Evolutionary conservation across 768 basidiomycete species (phyloP), one percentile per base, ranked within the genome.

Genomic region (Suillus brevipes): DNA sequence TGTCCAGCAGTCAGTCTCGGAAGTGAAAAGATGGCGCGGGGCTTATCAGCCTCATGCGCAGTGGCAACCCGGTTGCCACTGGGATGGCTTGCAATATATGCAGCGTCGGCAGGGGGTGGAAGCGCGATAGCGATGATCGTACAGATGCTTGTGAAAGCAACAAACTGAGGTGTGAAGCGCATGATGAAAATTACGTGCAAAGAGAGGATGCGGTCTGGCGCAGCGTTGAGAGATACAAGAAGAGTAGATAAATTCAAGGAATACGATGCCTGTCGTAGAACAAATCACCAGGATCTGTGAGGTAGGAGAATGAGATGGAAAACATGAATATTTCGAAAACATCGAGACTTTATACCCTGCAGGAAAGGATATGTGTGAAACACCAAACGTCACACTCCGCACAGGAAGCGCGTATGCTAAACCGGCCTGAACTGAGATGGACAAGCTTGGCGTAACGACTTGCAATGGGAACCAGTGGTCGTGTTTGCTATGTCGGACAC

Each of bases 261-360:
- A 34, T 34, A 55, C 53, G 53, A 34, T 55, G 53, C 53, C 53
- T 36, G 53, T 55, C 52, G 53, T 55, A 6, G 34, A 55, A 55
- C 67, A 68, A 84, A 87, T 82, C 87, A 79, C 86, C 85, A 71
- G 87, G 87, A 86, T 80, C 85, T 72, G 73, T 67, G 67, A 66
- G 79, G 66, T 65, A 68, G 77, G 73, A 75, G 75, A 70, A 73
- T 71, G 76, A 73, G 76, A 76, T 74, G 74, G 68, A 74, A 78
- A 77, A 74, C 70, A 69, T 66, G 67, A 69, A 36, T 34, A 34
- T 55, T 55, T 34, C 20, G 31, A 34, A 34, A 13, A 34, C 53
- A 12, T 55, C 18, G 20, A 36, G 53, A 55, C 31, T 55, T 55
- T 55, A 55, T 55, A 55, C 34, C 53, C 31, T 36, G 53, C 20